phyloP scores from a whole-genome alignment of 1,139 yeast species.

The Yarrowia galli region DNA sequence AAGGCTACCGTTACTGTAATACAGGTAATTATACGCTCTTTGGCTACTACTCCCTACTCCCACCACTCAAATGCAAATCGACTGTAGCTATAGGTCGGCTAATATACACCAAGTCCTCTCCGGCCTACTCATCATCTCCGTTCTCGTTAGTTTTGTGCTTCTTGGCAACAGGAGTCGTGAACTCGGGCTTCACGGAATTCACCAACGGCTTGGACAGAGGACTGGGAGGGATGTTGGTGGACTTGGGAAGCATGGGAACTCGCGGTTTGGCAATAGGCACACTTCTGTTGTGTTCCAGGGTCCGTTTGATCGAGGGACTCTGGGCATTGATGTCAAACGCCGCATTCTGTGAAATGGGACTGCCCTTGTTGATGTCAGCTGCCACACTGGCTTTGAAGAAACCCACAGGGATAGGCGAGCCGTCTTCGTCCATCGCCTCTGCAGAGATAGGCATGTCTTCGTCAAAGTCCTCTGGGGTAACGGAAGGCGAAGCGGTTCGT shows the following conservation, averaged over 20 bases:
- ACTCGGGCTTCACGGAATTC: slow-evolving; percentile 24
- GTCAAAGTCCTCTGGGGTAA: neutral
- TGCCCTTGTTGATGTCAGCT: slow-evolving; percentile 56
- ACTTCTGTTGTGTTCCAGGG: slow-evolving; percentile 64
- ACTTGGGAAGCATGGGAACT: slow-evolving; percentile 25
- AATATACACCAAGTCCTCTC: neutral
- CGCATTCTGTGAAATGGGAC: slow-evolving; percentile 53
- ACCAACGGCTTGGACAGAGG: slow-evolving; percentile 6
- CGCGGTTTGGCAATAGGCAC: slow-evolving; percentile 54
- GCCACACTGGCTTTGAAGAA: slow-evolving; percentile 70
- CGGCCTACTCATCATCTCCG: neutral
- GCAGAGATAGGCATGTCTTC: slow-evolving; percentile 31
- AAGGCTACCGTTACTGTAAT: too few relatives aligned
- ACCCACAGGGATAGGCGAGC: slow-evolving; percentile 47
- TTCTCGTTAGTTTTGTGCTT: slow-evolving; percentile 26
- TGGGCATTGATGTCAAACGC: slow-evolving; percentile 58
- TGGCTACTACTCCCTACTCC: neutral
- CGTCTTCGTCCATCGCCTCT: slow-evolving; percentile 36
- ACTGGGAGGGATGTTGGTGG: slow-evolving; percentile 17
- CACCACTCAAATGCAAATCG: neutral
- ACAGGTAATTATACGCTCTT: too few relatives aligned
- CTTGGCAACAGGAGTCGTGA: slow-evolving; percentile 25
- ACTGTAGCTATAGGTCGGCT: neutral
- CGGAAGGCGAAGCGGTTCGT: slow-evolving; percentile 29
- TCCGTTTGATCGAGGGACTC: slow-evolving; percentile 60